These are phyloP conservation scores for Bothriochloa decipiens DNA, from an alignment of 176 grass and related monocot species.

Conservation along the genomic window DNA sequence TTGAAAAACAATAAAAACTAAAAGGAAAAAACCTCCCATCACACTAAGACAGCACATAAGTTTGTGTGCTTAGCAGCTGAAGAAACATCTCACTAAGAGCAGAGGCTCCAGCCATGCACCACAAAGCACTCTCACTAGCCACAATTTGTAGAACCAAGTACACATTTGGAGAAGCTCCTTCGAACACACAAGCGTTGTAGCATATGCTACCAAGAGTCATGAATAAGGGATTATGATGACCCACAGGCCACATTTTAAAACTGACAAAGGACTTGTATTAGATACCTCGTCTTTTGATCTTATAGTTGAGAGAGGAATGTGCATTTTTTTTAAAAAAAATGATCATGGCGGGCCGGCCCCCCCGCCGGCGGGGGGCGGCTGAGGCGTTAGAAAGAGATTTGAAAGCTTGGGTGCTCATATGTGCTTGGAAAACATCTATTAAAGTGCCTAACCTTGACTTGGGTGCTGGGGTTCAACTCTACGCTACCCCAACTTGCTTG, in stretches of 20 bases:
- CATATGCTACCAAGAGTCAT: not conserved
- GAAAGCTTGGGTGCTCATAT: no score
- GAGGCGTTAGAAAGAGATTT: no score
- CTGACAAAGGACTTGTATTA: not conserved
- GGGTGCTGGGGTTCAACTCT: no score
- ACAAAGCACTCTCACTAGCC: not conserved
- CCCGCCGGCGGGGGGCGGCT: no score
- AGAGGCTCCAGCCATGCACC: not conserved
- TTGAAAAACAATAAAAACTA: not conserved
- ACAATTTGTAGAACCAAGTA: not conserved
- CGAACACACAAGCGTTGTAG: not conserved
- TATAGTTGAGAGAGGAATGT: not conserved
- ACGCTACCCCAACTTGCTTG: no score
- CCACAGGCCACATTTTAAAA: not conserved
- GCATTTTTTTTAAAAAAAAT: not conserved
- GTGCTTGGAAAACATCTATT: no score
- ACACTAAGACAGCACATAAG: not conserved
- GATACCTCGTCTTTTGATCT: slow-evolving; percentile 16
- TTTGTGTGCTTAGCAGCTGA: not conserved
- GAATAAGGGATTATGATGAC: not conserved
- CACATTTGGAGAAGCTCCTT: not conserved
- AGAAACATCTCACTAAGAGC: not conserved
- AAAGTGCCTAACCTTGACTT: no score
- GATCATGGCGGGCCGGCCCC: no score
- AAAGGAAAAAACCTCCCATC: not conserved